These are phyloP conservation scores for Ogataea dorogensis DNA, from an alignment of 805 yeast species.

Conservation along the genomic window DNA sequence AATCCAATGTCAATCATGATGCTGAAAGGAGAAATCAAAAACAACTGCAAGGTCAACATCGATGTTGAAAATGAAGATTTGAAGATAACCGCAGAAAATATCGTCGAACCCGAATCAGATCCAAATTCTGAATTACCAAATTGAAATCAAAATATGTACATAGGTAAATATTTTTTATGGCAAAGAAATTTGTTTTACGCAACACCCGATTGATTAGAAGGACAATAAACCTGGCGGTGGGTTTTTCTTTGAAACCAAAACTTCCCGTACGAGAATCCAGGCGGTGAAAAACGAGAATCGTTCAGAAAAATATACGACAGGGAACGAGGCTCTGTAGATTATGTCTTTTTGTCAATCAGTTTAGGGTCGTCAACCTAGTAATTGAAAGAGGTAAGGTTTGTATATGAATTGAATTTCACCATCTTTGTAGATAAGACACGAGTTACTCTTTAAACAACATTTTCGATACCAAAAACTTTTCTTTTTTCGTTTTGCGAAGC, in stretches of 20 bases:
- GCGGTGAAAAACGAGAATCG: not conserved
- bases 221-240: not conserved
- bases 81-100: slow-evolving; percentile 5
- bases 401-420: too few species aligned
- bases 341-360: too few species aligned
- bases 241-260: not conserved
- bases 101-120: too few species aligned
- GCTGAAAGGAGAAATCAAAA: slow-evolving; percentile 73
- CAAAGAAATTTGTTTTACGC: not conserved
- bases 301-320: too few species aligned
- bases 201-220: not conserved
- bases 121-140: too few species aligned
- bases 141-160: too few species aligned
- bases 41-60: slow-evolving; percentile 54
- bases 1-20: slow-evolving; percentile 83
- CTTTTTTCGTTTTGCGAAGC: slow-evolving; percentile 5
- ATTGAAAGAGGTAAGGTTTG: too few species aligned
- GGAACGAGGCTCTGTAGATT: too few species aligned
- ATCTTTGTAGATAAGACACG: too few species aligned
- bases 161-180: not conserved
- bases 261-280: not conserved
- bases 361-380: too few species aligned
- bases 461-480: not conserved
- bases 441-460: too few species aligned
- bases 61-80: slow-evolving; percentile 38